Evolutionary conservation across 495 filamentous ascomycete genomes (phyloP), one percentile per base, ranked within the genome.

Genomic region (Barbatosphaeria neglecta): DNA sequence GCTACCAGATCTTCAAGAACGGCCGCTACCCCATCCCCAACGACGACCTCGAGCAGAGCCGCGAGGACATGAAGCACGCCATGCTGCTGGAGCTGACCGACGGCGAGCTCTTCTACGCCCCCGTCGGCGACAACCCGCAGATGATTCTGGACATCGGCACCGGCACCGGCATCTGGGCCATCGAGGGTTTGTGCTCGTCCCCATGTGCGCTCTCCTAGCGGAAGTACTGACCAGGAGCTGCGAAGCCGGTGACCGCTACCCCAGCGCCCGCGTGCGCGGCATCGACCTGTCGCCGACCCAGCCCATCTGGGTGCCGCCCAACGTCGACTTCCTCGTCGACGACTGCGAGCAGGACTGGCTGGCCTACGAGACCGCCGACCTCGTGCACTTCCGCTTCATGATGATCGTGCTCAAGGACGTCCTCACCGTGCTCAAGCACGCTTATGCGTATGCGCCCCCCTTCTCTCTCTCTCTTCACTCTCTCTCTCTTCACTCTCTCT

Each of bases 111-210:
- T 65, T 59, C 41, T 57, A 65, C 19, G 63, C 74, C 3, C 72
- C 75, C 0, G 58, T 74, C 35, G 54, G 52, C 20, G 46, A 60
- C 15, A 41, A 67, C 13, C 68, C 66, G 6, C 62, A 68, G 25
- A 63, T 53, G 18, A 66, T 75, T 17, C 51, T 75, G 8, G 72
- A 77, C 47, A 47, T 75, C 6, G 69, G 70, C 1, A 81, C 78
- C 0, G 78, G 77, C 6, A 78, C 75, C 0, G 64, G 68, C 19
- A 66, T 68, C 37, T 81, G 77, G 77, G 76, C 74, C n/a, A 61
- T 63, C 9, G 60, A 64, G 35, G 47, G 52, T 58, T 22, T 28
- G 55, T 46, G n/a, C 44, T 22, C 23, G 10, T 24, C 8, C 3
- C n/a, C 16, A n/a, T 10, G 6, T 27, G 25, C 24, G 11, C 15